These are phyloP conservation scores for Coemansia umbellata DNA, from an alignment of 192 early-diverging fungal genomes.

Conservation along the genomic window DNA sequence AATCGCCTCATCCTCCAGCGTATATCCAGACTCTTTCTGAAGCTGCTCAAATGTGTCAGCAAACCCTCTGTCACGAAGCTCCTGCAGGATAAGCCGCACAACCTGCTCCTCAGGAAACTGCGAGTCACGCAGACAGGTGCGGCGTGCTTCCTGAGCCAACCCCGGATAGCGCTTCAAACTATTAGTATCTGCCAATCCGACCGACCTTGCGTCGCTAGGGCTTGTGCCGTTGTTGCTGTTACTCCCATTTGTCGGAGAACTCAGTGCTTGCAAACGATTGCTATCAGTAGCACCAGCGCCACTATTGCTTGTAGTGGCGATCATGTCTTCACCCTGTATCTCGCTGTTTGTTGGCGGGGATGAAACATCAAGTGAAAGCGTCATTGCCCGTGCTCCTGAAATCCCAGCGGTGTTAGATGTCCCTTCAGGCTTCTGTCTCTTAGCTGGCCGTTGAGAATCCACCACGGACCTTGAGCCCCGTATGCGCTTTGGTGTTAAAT, in stretches of 20 bases:
- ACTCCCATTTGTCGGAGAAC: neutral
- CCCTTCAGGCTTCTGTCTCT: slow-evolving; percentile 24
- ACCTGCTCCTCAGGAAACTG: slow-evolving; percentile 63
- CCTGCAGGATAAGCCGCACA: slow-evolving; percentile 85
- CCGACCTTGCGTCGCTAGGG: neutral
- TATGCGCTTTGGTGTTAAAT: slow-evolving; percentile 41
- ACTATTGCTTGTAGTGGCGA: neutral
- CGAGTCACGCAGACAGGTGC: slow-evolving; percentile 40
- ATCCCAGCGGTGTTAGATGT: slow-evolving; percentile 5
- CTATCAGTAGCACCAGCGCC: slow-evolving; percentile 1
- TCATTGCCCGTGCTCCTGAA: slow-evolving; percentile 21
- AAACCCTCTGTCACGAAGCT: slow-evolving; percentile 75
- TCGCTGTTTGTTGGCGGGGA: slow-evolving; percentile 1
- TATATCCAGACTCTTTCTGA: slow-evolving; percentile 75
- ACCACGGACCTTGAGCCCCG: slow-evolving; percentile 28
- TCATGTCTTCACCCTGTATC: neutral
- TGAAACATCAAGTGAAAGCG: slow-evolving; percentile 6
- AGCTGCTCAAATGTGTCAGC: slow-evolving; percentile 66
- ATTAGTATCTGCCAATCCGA: neutral
- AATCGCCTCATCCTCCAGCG: slow-evolving; percentile 69
- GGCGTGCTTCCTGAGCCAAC: slow-evolving; percentile 22
- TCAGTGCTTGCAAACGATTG: neutral
- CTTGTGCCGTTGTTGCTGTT: neutral
- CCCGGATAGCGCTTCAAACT: slow-evolving; percentile 34
- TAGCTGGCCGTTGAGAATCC: slow-evolving; percentile 20